phyloP scores from a whole-genome alignment of 805 yeast genomes.

The Blastobotrys terrestris region DNA sequence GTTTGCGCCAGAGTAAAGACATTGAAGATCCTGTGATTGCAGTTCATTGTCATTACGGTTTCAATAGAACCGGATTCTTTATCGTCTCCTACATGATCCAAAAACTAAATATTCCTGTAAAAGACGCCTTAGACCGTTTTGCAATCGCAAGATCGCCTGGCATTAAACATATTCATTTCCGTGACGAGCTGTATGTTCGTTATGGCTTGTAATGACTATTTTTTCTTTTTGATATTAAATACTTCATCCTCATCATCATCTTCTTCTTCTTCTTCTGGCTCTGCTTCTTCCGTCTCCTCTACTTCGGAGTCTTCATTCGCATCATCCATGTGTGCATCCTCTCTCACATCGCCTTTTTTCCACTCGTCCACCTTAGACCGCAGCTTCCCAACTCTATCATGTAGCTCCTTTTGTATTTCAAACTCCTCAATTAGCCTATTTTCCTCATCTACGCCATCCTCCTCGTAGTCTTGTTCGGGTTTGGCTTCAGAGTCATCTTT shows the following conservation, averaged over 20 bases:
- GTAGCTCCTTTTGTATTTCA: conserved; percentile 9
- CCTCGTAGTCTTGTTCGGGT: conserved; percentile 12
- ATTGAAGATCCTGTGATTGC: conserved; percentile 40
- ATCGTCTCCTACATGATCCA: conserved; percentile 66
- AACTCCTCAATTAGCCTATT: conserved; percentile 15
- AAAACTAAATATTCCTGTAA: conserved; percentile 50
- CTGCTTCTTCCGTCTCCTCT: no score
- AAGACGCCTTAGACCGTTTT: conserved; percentile 58
- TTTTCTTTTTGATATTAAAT: background rate
- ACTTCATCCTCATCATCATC: background rate
- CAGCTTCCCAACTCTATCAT: conserved; percentile 1
- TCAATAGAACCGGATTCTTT: conserved; percentile 70
- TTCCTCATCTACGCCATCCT: conserved; percentile 17
- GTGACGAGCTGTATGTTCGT: conserved; percentile 63
- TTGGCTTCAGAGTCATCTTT: conserved; percentile 11
- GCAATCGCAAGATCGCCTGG: conserved; percentile 58
- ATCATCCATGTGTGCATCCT: background rate
- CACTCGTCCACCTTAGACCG: conserved; percentile 8
- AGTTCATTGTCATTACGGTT: conserved; percentile 79
- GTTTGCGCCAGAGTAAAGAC: conserved; percentile 27
- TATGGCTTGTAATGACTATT: conserved; percentile 30
- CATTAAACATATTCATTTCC: conserved; percentile 69
- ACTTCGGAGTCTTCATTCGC: background rate
- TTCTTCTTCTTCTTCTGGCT: background rate
- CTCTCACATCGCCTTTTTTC: background rate